Evolutionary conservation across 2,329 filamentous ascomycete species (phyloP).

Genomic region (Massarina eburnea): DNA sequence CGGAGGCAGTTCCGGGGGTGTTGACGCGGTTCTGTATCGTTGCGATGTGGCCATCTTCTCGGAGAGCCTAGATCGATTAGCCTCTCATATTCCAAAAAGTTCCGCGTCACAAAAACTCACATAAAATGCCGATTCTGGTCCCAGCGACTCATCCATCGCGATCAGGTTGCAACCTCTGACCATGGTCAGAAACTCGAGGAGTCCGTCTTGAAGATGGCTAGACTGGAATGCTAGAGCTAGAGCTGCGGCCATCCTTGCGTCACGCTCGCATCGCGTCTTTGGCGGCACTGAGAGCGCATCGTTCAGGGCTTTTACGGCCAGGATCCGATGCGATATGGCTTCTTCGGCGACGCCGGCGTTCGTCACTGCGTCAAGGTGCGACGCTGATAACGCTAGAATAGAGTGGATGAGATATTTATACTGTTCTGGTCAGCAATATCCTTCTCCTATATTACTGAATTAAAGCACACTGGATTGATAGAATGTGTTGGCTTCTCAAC

Average conservation of each 20-base stretch:
- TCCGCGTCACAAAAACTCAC: conserved; percentile 14
- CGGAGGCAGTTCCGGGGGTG: conserved; percentile 15
- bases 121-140: conserved; percentile 30
- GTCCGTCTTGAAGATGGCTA: conserved; percentile 40
- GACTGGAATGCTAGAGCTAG: conserved; percentile 43
- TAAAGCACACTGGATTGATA: neutral
- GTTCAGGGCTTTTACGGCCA: conserved; percentile 59
- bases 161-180: conserved; percentile 41
- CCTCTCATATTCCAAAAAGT: neutral
- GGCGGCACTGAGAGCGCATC: conserved; percentile 40
- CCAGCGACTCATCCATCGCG: conserved; percentile 25
- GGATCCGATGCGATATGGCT: conserved; percentile 65
- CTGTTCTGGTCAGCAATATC: conserved; percentile 37
- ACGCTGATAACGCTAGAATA: conserved; percentile 68
- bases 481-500: neutral
- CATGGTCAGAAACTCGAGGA: conserved; percentile 42
- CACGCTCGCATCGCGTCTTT: conserved; percentile 32
- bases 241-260: conserved; percentile 42
- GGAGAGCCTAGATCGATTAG: conserved; percentile 24
- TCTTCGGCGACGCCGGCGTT: conserved; percentile 55
- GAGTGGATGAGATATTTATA: conserved; percentile 72
- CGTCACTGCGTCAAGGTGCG: conserved; percentile 59
- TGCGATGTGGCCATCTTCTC: conserved; percentile 34
- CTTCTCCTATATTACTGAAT: neutral
- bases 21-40: conserved; percentile 33